These are phyloP conservation scores for Ascosphaera apis DNA, from an alignment of 2,329 filamentous ascomycete genomes.

Conservation along the genomic window DNA sequence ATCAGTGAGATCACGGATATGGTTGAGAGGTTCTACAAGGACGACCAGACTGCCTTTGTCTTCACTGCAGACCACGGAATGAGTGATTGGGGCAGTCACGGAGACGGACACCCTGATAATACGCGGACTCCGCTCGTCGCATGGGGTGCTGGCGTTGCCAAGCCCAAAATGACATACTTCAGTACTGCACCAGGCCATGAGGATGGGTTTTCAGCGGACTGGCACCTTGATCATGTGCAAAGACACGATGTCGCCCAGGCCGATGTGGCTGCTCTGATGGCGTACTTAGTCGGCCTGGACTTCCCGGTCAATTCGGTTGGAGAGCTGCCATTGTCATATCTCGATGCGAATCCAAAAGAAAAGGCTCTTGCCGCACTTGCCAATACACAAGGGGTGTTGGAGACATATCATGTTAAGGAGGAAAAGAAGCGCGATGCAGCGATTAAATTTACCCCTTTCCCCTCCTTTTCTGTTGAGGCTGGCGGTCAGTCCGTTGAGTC, in stretches of 20 bases:
- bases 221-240: conserved; percentile 57
- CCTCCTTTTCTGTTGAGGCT: conserved; percentile 39
- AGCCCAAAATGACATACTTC: conserved; percentile 36
- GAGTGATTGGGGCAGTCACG: conserved; percentile 98
- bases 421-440: conserved; percentile 53
- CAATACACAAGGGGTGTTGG: conserved; percentile 68
- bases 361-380: conserved; percentile 69
- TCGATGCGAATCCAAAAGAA: conserved; percentile 45
- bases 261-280: conserved; percentile 87
- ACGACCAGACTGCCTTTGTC: conserved; percentile 72
- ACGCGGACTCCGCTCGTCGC: conserved; percentile 79
- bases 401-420: conserved; percentile 94
- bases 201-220: conserved; percentile 66
- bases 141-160: conserved; percentile 80
- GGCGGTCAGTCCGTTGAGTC: conserved; percentile 37
- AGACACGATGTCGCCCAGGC: conserved; percentile 86
- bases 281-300: conserved; percentile 65
- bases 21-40: conserved; percentile 65
- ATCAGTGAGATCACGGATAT: conserved; percentile 63
- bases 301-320: conserved; percentile 95
- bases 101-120: conserved; percentile 92
- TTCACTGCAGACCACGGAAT: conserved; percentile 98
- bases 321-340: conserved; percentile 63
- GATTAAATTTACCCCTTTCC: conserved; percentile 55
- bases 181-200: conserved; percentile 57